These are phyloP conservation scores for Trichoderma endophyticum DNA, from an alignment of 2,329 filamentous ascomycete genomes.

Conservation along the genomic window DNA sequence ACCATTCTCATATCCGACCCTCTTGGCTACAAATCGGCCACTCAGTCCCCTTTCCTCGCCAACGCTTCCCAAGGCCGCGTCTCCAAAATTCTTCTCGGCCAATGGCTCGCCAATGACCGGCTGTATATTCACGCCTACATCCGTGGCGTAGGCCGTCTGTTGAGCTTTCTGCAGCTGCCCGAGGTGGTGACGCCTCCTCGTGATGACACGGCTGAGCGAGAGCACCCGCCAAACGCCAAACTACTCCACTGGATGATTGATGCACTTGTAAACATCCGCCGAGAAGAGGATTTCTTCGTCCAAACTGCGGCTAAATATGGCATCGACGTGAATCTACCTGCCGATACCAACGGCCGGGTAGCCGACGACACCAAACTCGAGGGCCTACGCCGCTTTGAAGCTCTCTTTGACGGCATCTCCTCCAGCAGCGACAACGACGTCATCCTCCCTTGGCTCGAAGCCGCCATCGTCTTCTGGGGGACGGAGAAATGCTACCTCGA, in stretches of 20 bases:
- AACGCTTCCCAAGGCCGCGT: constrained; percentile 62
- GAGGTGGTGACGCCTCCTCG: constrained; percentile 7
- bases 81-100: constrained; percentile 51
- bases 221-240: constrained; percentile 45
- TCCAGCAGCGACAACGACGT: constrained; percentile 33
- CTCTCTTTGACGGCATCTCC: constrained; percentile 54
- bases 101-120: constrained; percentile 70
- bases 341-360: constrained; percentile 25
- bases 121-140: constrained; percentile 70
- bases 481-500: constrained; percentile 65
- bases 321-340: constrained; percentile 45
- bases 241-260: constrained; percentile 62
- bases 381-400: constrained; percentile 38
- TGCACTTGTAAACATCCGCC: constrained; percentile 62
- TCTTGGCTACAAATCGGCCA: constrained; percentile 51
- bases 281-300: constrained; percentile 66
- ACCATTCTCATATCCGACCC: constrained; percentile 52
- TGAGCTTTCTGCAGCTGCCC: constrained; percentile 60
- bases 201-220: constrained; percentile 15
- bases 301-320: constrained; percentile 59
- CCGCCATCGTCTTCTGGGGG: constrained; percentile 71
- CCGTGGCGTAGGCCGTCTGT: constrained; percentile 61
- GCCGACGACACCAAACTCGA: constrained; percentile 35
- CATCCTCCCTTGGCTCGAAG: constrained; percentile 56
- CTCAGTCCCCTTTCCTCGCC: constrained; percentile 63